Percentiles rank a stretch among this genome's conserved stretches.
These are phyloP conservation scores for Xylariaceae sp. DNA, from an alignment of 2,329 filamentous ascomycete genomes.

Conservation along the genomic window DNA sequence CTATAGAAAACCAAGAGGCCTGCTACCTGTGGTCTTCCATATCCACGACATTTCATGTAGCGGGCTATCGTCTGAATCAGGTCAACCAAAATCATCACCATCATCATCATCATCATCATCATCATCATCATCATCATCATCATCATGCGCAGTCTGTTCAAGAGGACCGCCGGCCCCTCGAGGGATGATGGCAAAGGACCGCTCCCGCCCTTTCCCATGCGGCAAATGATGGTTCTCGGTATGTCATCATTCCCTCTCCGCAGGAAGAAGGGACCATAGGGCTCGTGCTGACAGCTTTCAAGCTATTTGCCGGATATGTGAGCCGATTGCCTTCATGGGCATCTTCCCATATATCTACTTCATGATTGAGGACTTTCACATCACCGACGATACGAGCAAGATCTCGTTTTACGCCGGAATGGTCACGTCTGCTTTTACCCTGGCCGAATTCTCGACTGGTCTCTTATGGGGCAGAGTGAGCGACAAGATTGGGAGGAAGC, in stretches of 20 bases:
- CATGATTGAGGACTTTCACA: constrained; percentile 90
- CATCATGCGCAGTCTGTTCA: constrained; percentile 22
- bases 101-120: no score
- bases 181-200: constrained; percentile 9
- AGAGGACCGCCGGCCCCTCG: constrained; percentile 16
- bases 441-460: constrained; percentile 90
- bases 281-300: constrained; percentile 10
- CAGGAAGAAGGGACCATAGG: constrained; percentile 1
- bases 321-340: constrained; percentile 99
- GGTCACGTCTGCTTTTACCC: constrained; percentile 93
- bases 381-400: constrained; percentile 71
- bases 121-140: no score
- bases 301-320: constrained; percentile 94
- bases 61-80: constrained; percentile 6
- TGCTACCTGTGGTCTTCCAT: background rate
- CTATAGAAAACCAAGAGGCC: constrained; percentile 3
- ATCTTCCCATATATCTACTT: constrained; percentile 98
- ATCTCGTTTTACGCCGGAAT: constrained; percentile 93
- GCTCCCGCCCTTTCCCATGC: constrained; percentile 31
- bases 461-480: constrained; percentile 92
- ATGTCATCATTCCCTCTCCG: constrained; percentile 10
- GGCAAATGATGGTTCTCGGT: constrained; percentile 35
- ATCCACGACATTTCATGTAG: constrained; percentile 14
- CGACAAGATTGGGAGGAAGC: constrained; percentile 88
- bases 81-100: no score